Base-by-base conservation (phyloP, 768 basidiomycete species). In the Paxillus rubicundulus region DNA sequence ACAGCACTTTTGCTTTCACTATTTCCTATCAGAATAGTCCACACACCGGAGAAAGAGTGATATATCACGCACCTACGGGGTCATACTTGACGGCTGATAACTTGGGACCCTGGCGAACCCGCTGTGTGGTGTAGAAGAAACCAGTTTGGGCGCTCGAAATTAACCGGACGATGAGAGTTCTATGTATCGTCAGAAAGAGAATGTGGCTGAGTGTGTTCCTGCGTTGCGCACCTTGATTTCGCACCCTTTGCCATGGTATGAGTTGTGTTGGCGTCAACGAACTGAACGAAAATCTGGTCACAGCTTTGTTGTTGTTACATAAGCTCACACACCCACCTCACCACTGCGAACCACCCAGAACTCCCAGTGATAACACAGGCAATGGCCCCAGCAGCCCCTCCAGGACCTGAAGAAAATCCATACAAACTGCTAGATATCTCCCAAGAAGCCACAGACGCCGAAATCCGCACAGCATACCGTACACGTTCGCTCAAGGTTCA, bases 51-150 rank as follows among this genome's bases (percentile, higher is more conserved):
- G 3, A 30, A n/a, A 47, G 28, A 17, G 17, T 9, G 47, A 47
- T 18, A 28, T 4, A 45, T 30, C n/a, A 67, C 82, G 52, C 67
- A 92, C 92, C 90, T 64, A 75, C 73, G 1, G 92, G 91, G 63
- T 96, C 93, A 67, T 94, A 95, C 70, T 95, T 96, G 61, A 95
- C 87, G n/a, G 89, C 86, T 8, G 89, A 85, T 45, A 96, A 72
- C 69, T 81, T 87, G n/a, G 89, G 84, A 2, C 85, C 87, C 62
- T 80, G 69, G 10, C 93, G 80, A 38, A 86, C 72, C 18, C 93
- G 81, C 56, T 85, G 80, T 2, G 88, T 88, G 18, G 90, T 91
- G 72, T 95, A 96, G 70, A 94, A 94, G 74, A 81, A 92, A 10
- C 93, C 92, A 1, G 92, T 95, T 70, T 91, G 86, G 1, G 93